Percentiles rank a stretch among this genome's conserved stretches.
These are phyloP conservation scores for Microascus cirrosus DNA, from an alignment of 2,329 filamentous ascomycete species.

Conservation along the genomic window DNA sequence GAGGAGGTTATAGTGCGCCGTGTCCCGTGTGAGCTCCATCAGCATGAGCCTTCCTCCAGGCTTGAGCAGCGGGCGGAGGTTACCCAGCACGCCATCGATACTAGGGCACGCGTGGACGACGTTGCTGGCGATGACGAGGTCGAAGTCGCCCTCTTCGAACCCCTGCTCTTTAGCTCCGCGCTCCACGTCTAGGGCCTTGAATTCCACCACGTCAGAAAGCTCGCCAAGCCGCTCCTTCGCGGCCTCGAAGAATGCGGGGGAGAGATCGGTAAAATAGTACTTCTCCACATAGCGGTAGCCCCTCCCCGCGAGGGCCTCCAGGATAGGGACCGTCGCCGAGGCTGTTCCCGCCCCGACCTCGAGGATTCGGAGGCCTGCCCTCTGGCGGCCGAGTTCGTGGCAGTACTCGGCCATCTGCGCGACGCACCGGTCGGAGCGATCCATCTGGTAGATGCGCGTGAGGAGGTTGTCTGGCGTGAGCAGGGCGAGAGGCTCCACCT, in stretches of 20 bases:
- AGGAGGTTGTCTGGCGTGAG: neutral
- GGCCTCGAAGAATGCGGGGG: conserved; percentile 18
- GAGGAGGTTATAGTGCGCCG: neutral
- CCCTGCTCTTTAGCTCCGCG: conserved; percentile 6
- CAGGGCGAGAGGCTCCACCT: conserved; percentile 8
- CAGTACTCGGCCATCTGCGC: neutral
- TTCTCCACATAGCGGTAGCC: too few relatives aligned
- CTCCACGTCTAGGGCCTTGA: conserved; percentile 15
- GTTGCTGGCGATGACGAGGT: conserved; percentile 15
- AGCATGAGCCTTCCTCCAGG: conserved; percentile 11
- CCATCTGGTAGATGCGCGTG: neutral
- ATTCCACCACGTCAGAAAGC: conserved; percentile 6
- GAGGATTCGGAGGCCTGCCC: conserved; percentile 13
- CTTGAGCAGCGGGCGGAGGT: conserved; percentile 12
- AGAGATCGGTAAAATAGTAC: conserved; percentile 29
- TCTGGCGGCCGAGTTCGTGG: neutral
- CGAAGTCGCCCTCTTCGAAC: conserved; percentile 9
- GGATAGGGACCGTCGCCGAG: conserved; percentile 1
- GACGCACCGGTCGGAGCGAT: neutral
- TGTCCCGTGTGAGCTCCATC: neutral
- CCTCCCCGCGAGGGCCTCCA: conserved; percentile 6
- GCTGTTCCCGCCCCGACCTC: conserved; percentile 14
- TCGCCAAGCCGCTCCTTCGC: conserved; percentile 9
- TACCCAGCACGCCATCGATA: conserved; percentile 10
- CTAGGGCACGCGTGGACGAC: conserved; percentile 17